Evolutionary conservation across 2,329 filamentous ascomycete genomes (phyloP).

Genomic region (Fusarium sp.): DNA sequence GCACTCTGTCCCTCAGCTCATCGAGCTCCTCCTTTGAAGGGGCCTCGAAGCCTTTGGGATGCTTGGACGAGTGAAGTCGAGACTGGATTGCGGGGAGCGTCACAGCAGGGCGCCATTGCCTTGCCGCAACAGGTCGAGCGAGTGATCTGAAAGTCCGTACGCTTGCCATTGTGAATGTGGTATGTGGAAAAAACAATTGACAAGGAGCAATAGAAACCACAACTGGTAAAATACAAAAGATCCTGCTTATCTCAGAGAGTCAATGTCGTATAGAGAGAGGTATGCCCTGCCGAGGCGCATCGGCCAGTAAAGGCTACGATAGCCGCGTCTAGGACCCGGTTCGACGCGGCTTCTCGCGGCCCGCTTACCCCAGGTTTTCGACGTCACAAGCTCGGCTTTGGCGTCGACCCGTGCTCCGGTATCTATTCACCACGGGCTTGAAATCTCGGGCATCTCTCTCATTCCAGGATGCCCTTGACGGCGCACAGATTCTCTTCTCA

Average conservation of each 20-base stretch:
- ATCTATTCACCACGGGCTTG: conserved; percentile 9
- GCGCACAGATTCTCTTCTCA: conserved; percentile 4
- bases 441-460: conserved; percentile 14
- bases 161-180: conserved; percentile 51
- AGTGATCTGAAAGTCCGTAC: conserved; percentile 52
- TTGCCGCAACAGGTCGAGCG: conserved; percentile 45
- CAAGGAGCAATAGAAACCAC: not conserved
- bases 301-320: conserved; percentile 36
- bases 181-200: not conserved
- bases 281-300: conserved; percentile 28
- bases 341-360: conserved; percentile 37
- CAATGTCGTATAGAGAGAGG: not conserved
- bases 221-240: not conserved
- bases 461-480: conserved; percentile 15
- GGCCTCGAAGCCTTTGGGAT: conserved; percentile 71
- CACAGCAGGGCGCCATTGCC: conserved; percentile 37
- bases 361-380: conserved; percentile 43
- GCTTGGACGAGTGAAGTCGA: conserved; percentile 65
- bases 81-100: conserved; percentile 52
- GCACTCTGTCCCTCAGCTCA: conserved; percentile 84
- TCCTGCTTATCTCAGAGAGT: conserved; percentile 8
- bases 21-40: conserved; percentile 79
- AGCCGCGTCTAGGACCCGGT: conserved; percentile 26
- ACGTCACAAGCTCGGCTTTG: conserved; percentile 43
- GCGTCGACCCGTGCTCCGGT: conserved; percentile 22